Percentiles rank a stretch among this genome's conserved stretches.
Conservation (phyloP, 345 rosid species). For the Theobroma cacao region DNA sequence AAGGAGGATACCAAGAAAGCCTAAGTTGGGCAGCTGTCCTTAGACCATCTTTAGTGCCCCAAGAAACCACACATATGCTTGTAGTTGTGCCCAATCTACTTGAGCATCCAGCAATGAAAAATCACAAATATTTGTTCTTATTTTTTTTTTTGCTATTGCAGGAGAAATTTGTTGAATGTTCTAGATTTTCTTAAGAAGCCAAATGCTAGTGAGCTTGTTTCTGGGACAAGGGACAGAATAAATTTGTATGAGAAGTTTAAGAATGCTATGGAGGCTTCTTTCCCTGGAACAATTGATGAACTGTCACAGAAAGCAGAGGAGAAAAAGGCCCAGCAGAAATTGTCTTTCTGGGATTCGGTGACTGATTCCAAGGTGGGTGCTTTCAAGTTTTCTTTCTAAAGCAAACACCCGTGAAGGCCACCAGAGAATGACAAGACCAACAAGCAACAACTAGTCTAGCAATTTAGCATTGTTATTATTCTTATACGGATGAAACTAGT, state of each 20-base stretch:
- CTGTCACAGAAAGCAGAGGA: conserved; percentile 57
- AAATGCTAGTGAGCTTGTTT: conserved; percentile 75
- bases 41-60: not conserved
- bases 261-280: conserved; percentile 57
- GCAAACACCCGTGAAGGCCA: not conserved
- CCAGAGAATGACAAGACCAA: not conserved
- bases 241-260: conserved; percentile 73
- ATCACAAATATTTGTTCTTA: not conserved
- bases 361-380: conserved; percentile 1
- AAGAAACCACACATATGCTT: not conserved
- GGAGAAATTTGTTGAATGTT: conserved; percentile 86
- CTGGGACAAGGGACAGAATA: conserved; percentile 81
- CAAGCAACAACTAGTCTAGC: no score
- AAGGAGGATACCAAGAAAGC: not conserved
- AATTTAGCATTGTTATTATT: no score
- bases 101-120: not conserved
- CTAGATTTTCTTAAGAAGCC: conserved; percentile 85
- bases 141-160: conserved; percentile 29
- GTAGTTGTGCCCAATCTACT: not conserved
- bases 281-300: conserved; percentile 61
- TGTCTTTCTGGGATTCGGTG: not conserved
- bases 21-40: not conserved
- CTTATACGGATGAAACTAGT: no score
- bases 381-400: not conserved
- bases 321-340: conserved; percentile 13